A percentile compares a stretch with the other conserved stretches of the same genome.
These are phyloP conservation scores for Nigrospora oryzae DNA, from an alignment of 2,329 filamentous ascomycete genomes.

Conservation along the genomic window DNA sequence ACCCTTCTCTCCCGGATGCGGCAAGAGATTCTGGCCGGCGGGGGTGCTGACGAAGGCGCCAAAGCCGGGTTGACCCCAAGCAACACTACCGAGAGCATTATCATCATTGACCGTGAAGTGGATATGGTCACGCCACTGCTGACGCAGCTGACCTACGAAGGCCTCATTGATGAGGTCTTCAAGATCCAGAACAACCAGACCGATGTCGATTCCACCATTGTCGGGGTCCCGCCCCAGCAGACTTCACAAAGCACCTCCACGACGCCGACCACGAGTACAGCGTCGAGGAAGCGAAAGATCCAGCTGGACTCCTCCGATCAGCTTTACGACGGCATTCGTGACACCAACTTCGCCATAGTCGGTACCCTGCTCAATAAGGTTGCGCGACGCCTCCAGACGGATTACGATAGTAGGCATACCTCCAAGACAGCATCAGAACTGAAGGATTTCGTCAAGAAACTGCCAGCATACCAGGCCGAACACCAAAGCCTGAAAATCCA, in stretches of 20 bases:
- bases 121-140: constrained; percentile 88
- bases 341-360: constrained; percentile 93
- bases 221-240: constrained; percentile 61
- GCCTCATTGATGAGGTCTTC: constrained; percentile 88
- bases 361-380: constrained; percentile 84
- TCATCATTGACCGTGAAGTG: constrained; percentile 91
- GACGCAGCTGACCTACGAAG: constrained; percentile 94
- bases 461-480: constrained; percentile 87
- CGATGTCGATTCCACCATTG: constrained; percentile 83
- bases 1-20: constrained; percentile 87
- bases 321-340: constrained; percentile 77
- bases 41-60: constrained; percentile 55
- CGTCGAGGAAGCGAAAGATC: constrained; percentile 76
- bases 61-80: constrained; percentile 73
- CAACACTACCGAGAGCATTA: constrained; percentile 77
- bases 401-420: constrained; percentile 81
- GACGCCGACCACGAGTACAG: constrained; percentile 41
- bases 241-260: constrained; percentile 43
- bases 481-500: constrained; percentile 89
- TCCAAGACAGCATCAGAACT: constrained; percentile 86
- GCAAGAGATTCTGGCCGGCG: constrained; percentile 75
- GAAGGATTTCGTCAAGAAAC: constrained; percentile 87
- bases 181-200: constrained; percentile 87
- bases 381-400: constrained; percentile 72
- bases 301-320: constrained; percentile 83